Evolutionary conservation across 805 yeast genomes (phyloP).

Genomic region (Zygosaccharomyces siamensis): DNA sequence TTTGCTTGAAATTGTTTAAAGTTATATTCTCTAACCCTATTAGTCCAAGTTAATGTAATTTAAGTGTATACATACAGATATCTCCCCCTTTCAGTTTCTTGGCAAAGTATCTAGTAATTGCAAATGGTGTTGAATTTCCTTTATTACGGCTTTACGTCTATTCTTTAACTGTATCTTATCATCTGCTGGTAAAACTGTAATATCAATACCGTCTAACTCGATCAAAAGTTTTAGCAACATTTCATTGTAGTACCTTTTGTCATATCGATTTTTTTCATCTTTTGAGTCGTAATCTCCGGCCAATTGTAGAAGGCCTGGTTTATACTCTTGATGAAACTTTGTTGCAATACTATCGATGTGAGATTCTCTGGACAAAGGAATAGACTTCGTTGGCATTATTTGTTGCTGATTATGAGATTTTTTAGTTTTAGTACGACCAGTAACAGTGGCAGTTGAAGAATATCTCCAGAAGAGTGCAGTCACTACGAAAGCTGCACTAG

Average conservation of each 20-base stretch:
- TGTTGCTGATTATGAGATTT: constrained; percentile 6
- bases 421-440: constrained; percentile 7
- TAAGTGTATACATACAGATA: neutral
- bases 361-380: constrained; percentile 25
- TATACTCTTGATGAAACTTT: constrained; percentile 28
- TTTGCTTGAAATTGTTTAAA: neutral
- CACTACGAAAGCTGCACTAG: constrained; percentile 18
- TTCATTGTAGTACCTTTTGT: constrained; percentile 59
- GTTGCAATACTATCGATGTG: constrained; percentile 24
- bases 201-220: constrained; percentile 60
- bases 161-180: constrained; percentile 46
- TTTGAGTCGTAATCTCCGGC: constrained; percentile 19
- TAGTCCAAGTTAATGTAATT: neutral
- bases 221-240: constrained; percentile 60
- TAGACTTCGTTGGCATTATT: constrained; percentile 10
- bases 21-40: neutral
- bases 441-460: constrained; percentile 3
- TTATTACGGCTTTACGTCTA: constrained; percentile 56
- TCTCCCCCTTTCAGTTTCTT: neutral
- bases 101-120: constrained; percentile 45
- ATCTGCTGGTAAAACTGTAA: constrained; percentile 37
- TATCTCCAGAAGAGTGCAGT: constrained; percentile 19
- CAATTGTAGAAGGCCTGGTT: constrained; percentile 20
- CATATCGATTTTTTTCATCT: constrained; percentile 37
- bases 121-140: constrained; percentile 54